Conservation (phyloP, 2,329 filamentous ascomycete genomes). For the Hypoxylon sp. region DNA sequence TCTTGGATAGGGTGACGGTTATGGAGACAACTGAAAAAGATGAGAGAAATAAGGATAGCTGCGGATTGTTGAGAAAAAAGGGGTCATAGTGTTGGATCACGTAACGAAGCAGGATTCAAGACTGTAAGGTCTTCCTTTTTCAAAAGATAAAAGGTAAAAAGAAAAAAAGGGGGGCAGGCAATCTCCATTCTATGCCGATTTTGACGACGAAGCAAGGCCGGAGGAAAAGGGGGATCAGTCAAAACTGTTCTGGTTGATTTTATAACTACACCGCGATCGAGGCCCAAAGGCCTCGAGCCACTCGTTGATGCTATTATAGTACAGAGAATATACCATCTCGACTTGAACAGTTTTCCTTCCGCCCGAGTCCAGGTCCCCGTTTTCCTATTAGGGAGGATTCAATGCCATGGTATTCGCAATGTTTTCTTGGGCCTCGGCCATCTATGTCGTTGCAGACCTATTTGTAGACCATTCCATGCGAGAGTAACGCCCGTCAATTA, state of each 20-base stretch:
- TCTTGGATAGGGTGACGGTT: neutral
- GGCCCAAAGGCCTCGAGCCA: slow-evolving; percentile 13
- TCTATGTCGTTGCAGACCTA: slow-evolving; percentile 8
- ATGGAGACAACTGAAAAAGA: neutral
- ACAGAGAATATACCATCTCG: slow-evolving; percentile 38
- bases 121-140: neutral
- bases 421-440: slow-evolving; percentile 17
- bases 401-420: slow-evolving; percentile 12
- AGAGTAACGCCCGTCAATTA: slow-evolving; percentile 17
- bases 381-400: neutral
- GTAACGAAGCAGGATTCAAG: neutral
- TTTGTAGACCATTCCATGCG: slow-evolving; percentile 22
- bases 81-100: no score
- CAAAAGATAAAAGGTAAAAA: no score
- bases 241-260: slow-evolving; percentile 3
- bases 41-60: neutral
- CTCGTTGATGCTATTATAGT: slow-evolving; percentile 38
- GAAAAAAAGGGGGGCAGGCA: no score
- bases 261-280: slow-evolving; percentile 25
- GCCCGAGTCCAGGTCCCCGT: neutral
- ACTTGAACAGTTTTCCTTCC: slow-evolving; percentile 6
- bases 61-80: no score
- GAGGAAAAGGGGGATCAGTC: neutral
- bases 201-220: no score
- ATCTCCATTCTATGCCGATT: no score